Evolutionary conservation across 768 basidiomycete species (phyloP), one percentile per base, ranked within the genome.

Genomic region (Collybiopsis confluens): DNA sequence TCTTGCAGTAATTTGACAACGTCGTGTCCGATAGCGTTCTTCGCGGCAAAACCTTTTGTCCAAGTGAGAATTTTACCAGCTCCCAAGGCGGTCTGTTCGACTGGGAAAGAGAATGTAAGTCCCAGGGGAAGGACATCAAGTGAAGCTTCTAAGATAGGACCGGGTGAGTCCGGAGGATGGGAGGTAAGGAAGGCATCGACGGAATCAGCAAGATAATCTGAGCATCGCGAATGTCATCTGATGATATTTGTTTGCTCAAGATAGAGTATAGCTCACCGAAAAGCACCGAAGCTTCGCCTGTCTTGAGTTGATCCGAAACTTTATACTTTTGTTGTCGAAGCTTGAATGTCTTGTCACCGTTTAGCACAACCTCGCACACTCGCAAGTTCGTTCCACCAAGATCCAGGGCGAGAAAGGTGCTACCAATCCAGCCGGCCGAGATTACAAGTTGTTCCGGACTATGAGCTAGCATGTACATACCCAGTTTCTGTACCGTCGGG

Each of bases 301-400:
- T 86, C 73, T 99, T 99, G 53, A 98, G 79, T 10, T 84, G 73
- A 27, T 97, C 92, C 2, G 96, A 97, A 13, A 99, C 93, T 66
- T 88, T 92, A 75, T 94, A 99, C 68, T 98, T 98, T 65, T 98
- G 90, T 71, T 98, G 95, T 58, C 87, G 86, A 55, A 99, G 77
- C 42, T 78, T 80, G 71, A 98, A 98, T 16, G 90, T 86, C 61
- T 91, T 83, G 70, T 97, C 79, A 30, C 97, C 97, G 47, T 88
- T 78, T n/a, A 99, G 77, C 27, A 85, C 79, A 45, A 98, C 92
- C 68, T 98, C 90, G 70, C 95, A 98, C 44, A 97, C 94, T 66
- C 70, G 97, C 90, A 99, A 79, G 67, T 99, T 99, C 21, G 97
- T 99, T 53, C 97, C 97, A 37, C 97, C 97, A 18, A 99, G 81